phyloP scores from a whole-genome alignment of 176 grass and related monocot genomes.

The Cenchrus americanus region DNA sequence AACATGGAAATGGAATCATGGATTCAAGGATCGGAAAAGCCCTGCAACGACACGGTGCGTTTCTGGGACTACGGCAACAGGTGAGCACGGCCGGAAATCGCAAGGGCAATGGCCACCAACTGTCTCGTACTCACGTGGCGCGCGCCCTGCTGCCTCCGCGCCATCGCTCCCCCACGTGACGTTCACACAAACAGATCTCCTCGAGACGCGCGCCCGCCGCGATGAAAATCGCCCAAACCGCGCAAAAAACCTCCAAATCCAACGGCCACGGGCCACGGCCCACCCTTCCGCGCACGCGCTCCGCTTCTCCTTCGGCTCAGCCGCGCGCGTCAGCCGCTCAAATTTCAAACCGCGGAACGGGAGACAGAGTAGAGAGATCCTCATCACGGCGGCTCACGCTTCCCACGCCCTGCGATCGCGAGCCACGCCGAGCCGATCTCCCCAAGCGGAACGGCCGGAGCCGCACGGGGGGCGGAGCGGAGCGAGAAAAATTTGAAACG shows the following conservation, averaged over 20 bases:
- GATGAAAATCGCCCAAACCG: neutral
- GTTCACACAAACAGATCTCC: neutral
- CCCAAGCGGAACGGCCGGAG: neutral
- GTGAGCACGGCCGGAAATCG: too few relatives aligned
- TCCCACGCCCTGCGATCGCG: neutral
- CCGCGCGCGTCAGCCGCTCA: conserved; percentile 30
- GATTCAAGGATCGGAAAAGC: too few relatives aligned
- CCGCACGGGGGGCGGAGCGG: conserved; percentile 9
- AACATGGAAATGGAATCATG: too few relatives aligned
- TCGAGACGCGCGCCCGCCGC: neutral
- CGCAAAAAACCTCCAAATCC: conserved; percentile 3
- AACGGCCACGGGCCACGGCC: neutral
- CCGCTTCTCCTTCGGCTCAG: neutral
- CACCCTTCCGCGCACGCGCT: neutral
- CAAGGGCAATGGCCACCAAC: neutral
- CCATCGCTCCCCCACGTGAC: neutral
- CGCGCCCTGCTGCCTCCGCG: neutral
- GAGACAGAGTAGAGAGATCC: neutral
- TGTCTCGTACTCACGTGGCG: neutral
- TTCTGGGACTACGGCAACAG: too few relatives aligned
- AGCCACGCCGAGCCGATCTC: conserved; percentile 23
- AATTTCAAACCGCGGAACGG: conserved; percentile 26
- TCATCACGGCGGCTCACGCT: neutral
- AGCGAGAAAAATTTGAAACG: conserved; percentile 36
- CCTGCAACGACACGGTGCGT: too few relatives aligned